phyloP scores from a whole-genome alignment of 1,284 basidiomycete genomes.

The Trametes polyzona region DNA sequence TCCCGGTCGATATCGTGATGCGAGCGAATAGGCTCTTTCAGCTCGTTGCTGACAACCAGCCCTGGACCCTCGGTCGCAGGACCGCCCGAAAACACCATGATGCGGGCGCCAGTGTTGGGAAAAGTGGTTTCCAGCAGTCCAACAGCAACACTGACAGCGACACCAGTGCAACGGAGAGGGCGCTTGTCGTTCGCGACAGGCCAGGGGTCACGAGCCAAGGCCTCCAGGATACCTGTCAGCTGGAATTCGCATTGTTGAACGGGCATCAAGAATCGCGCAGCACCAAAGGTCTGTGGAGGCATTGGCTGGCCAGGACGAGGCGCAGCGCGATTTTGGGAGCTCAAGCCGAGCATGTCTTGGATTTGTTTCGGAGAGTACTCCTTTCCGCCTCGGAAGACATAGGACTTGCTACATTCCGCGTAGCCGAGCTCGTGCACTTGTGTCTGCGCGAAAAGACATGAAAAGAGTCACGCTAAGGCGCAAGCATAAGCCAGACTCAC shows the following conservation, averaged over 20 bases:
- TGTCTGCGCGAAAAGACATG: slow-evolving; percentile 52
- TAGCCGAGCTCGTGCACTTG: slow-evolving; percentile 99
- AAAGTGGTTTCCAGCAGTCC: slow-evolving; percentile 96
- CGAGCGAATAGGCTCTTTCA: slow-evolving; percentile 97
- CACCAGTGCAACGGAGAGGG: slow-evolving; percentile 94
- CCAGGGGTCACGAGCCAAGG: slow-evolving; percentile 93
- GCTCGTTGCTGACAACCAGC: slow-evolving; percentile 94
- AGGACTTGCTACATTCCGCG: slow-evolving; percentile 95
- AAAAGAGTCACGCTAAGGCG: not conserved
- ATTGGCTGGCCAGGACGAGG: slow-evolving; percentile 87
- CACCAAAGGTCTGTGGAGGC: slow-evolving; percentile 84
- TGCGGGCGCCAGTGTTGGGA: slow-evolving; percentile 93
- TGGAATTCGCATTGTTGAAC: slow-evolving; percentile 96
- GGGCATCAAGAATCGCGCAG: slow-evolving; percentile 93
- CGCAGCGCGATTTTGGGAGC: slow-evolving; percentile 74
- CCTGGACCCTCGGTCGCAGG: slow-evolving; percentile 98
- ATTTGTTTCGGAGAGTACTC: slow-evolving; percentile 98
- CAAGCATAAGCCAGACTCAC: slow-evolving; percentile 43
- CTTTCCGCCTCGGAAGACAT: slow-evolving; percentile 99
- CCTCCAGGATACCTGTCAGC: slow-evolving; percentile 92
- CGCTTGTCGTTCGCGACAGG: slow-evolving; percentile 96
- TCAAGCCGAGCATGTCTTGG: slow-evolving; percentile 96
- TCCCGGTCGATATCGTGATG: slow-evolving; percentile 99
- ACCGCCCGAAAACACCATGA: slow-evolving; percentile 97
- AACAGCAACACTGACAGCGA: slow-evolving; percentile 92